Conservation (phyloP, 2,329 filamentous ascomycete species). For the Pseudogymnoascus sp. region DNA sequence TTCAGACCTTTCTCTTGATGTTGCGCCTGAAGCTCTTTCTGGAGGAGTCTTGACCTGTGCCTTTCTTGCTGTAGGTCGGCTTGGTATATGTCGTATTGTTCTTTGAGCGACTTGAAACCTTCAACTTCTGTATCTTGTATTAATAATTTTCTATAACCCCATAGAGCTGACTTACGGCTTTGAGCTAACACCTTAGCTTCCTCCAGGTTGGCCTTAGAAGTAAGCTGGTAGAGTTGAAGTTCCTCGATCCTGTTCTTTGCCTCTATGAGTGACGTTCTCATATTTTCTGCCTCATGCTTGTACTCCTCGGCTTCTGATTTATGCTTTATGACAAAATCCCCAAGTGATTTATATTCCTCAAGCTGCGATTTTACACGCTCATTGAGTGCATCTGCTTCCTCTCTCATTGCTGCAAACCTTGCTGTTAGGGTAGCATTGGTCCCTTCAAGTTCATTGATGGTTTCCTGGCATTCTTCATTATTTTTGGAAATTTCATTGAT, state of each 20-base stretch:
- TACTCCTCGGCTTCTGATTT: not conserved
- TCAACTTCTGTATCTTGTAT: not conserved
- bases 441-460: not conserved
- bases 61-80: not conserved
- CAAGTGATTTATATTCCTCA: not conserved
- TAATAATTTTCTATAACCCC: not conserved
- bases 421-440: not conserved
- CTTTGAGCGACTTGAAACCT: not conserved
- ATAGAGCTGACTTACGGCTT: not conserved
- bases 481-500: not conserved
- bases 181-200: not conserved
- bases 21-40: constrained; percentile 1
- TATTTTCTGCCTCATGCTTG: not conserved
- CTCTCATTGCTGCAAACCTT: not conserved
- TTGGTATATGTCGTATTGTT: not conserved
- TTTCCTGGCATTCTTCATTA: not conserved
- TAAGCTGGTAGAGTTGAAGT: not conserved
- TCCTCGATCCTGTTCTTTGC: not conserved
- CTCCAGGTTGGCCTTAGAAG: not conserved
- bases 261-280: not conserved
- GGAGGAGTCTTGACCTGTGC: not conserved
- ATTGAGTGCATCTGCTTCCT: not conserved
- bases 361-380: not conserved
- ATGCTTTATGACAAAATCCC: not conserved
- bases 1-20: not conserved